Base-by-base conservation (phyloP, 805 yeast genomes). In the Pichia rugopelliculosa region DNA sequence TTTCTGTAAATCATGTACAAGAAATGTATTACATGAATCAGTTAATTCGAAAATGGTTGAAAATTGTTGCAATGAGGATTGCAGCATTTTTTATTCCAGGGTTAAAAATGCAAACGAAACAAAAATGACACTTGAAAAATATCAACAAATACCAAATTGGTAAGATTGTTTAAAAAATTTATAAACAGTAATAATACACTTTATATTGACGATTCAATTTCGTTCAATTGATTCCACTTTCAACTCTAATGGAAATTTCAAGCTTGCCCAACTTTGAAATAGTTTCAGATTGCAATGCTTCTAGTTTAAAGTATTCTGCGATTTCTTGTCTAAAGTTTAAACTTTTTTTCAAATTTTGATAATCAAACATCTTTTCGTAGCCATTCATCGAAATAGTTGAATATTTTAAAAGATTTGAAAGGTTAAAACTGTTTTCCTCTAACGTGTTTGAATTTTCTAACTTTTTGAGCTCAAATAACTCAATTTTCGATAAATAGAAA, bases 11-110 rank as follows among this genome's bases (percentile, higher is more conserved):
- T 55, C 2, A 55, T 70, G 5, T 75, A 79, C 49, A 58, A 68
- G 24, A 54, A 56, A 1, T 71, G 77, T 51, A 57, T 68, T 36
- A 56, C 62, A 23, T 34, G 51, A 47, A 6, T 48, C 50, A 24
- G 58, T 57, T 17, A 40, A 47, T 18, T 46, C 58, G 5, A 36
- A 59, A 3, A 56, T 63, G n/a, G 42, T 27, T 10, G 64, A 60
- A 6, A 47, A 56, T 1, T 87, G 95, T 59, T 66, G 63, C 7
- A 83, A 87, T 40, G 73, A 73, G 33, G 88, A 82, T 56, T 87
- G 95, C 59, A 72, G 80, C 0, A 66, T 80, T 0, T 85, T 73
- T 57, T 86, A 72, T 57, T 69, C 76, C 8, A 70, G 80, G 42
- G 65, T 74, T 12, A 75, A 77, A 55, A 66, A 73, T 2, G 46